Percentiles rank a stretch among this genome's conserved stretches.
Evolutionary conservation across 2,329 filamentous ascomycete species (phyloP).

Genomic region (Xylaria sp.): DNA sequence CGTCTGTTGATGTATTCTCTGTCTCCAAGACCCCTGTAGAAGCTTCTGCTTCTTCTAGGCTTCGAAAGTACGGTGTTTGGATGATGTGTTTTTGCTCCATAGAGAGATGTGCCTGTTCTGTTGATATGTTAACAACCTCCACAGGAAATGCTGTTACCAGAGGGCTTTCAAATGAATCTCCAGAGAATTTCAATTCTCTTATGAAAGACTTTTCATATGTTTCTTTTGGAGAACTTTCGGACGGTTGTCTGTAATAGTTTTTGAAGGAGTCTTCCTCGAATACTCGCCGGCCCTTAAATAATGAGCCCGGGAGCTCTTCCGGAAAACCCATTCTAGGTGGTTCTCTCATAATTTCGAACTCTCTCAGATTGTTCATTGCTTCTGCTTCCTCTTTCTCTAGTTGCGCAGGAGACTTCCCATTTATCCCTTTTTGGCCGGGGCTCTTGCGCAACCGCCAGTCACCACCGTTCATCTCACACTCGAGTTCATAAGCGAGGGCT

Average conservation of each 20-base stretch:
- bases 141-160: no score
- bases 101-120: slow-evolving; percentile 32
- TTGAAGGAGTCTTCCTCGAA: no score
- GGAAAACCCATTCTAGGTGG: no score
- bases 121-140: background rate
- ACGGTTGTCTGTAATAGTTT: no score
- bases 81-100: slow-evolving; percentile 43
- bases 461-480: slow-evolving; percentile 89
- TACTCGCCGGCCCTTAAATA: no score
- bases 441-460: slow-evolving; percentile 84
- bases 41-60: slow-evolving; percentile 39
- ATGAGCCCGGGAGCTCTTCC: no score
- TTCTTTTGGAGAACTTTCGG: no score
- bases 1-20: slow-evolving; percentile 28
- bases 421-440: slow-evolving; percentile 82
- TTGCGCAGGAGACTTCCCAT: slow-evolving; percentile 71
- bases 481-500: slow-evolving; percentile 93
- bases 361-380: no score
- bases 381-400: slow-evolving; percentile 53
- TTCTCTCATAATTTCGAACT: no score
- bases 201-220: no score
- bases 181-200: no score
- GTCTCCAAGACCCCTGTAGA: slow-evolving; percentile 38
- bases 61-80: slow-evolving; percentile 43
- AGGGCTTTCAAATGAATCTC: no score